phyloP scores from a whole-genome alignment of 2,329 filamentous ascomycete genomes.

The Ampelomyces quisqualis region DNA sequence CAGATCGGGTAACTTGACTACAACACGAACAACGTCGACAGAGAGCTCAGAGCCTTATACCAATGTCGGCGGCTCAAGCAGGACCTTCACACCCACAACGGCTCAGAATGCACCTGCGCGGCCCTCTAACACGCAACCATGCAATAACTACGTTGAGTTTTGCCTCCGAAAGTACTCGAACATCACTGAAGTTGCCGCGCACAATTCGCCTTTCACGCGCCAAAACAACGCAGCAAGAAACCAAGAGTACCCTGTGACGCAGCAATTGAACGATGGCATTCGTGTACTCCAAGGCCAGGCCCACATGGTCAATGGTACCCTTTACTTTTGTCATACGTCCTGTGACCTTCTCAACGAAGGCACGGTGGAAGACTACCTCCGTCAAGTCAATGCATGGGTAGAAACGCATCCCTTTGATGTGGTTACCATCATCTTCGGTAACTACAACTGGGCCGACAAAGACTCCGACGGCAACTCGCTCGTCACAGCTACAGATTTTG shows the following conservation, averaged over 20 bases:
- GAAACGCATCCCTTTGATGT: constrained; percentile 80
- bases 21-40: constrained; percentile 14
- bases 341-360: constrained; percentile 85
- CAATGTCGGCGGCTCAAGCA: constrained; percentile 30
- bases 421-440: constrained; percentile 83
- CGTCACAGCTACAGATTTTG: constrained; percentile 64
- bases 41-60: constrained; percentile 25
- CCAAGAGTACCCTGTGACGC: constrained; percentile 40
- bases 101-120: constrained; percentile 27
- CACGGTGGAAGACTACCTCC: constrained; percentile 73
- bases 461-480: constrained; percentile 48
- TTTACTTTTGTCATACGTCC: constrained; percentile 83
- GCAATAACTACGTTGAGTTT: constrained; percentile 46
- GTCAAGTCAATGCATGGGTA: constrained; percentile 71
- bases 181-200: constrained; percentile 46
- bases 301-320: constrained; percentile 58
- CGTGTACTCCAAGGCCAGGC: constrained; percentile 60
- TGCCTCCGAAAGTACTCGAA: constrained; percentile 45
- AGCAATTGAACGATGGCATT: constrained; percentile 45
- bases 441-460: constrained; percentile 56
- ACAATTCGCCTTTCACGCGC: constrained; percentile 43
- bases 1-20: constrained; percentile 25
- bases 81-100: constrained; percentile 25
- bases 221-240: constrained; percentile 42
- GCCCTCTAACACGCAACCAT: constrained; percentile 46